Conservation (phyloP, 306 rosid species). For the Ceratonia siliqua region DNA sequence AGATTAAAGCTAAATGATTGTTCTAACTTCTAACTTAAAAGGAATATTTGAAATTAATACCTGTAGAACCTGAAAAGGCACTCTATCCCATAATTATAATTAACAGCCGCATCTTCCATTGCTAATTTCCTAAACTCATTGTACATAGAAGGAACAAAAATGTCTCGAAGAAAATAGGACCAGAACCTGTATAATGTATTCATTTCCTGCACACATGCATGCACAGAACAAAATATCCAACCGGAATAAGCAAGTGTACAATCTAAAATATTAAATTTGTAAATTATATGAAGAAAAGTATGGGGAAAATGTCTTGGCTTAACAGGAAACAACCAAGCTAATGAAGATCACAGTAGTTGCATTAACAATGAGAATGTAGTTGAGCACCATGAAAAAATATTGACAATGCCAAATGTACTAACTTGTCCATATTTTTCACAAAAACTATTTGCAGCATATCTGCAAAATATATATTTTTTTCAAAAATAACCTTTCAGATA, state of each 20-base stretch:
- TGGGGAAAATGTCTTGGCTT: neutral
- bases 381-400: neutral
- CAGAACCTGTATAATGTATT: constrained; percentile 85
- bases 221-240: neutral
- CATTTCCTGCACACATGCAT: constrained; percentile 77
- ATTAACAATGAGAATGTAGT: neutral
- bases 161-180: constrained; percentile 80
- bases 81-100: constrained; percentile 87
- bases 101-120: constrained; percentile 79
- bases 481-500: neutral
- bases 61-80: constrained; percentile 96
- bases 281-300: constrained; percentile 21
- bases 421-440: constrained; percentile 4
- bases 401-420: neutral
- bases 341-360: neutral
- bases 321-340: neutral
- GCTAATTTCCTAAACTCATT: constrained; percentile 79
- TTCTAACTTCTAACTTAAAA: constrained; percentile 8
- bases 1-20: constrained; percentile 22
- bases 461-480: neutral
- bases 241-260: constrained; percentile 17
- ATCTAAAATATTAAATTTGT: neutral
- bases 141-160: constrained; percentile 80
- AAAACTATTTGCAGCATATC: neutral
- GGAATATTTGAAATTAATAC: constrained; percentile 41